A percentile compares a stretch with the other conserved stretches of the same genome.
phyloP scores from a whole-genome alignment of 768 basidiomycete genomes.

The Mycena venus region DNA sequence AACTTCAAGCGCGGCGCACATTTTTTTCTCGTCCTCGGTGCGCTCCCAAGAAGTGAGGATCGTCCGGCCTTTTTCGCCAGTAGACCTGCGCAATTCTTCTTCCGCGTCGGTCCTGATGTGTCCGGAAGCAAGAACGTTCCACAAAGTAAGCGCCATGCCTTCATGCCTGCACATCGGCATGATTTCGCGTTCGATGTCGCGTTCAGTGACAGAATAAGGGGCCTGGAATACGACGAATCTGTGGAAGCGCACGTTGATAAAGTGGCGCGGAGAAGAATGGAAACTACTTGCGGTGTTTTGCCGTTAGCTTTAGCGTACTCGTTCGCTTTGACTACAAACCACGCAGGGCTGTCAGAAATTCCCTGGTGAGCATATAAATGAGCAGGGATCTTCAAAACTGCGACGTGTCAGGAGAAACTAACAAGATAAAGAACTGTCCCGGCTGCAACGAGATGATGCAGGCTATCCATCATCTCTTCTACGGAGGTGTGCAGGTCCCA shows the following conservation, averaged over 20 bases:
- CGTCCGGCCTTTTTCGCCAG: slow-evolving; percentile 55
- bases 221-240: slow-evolving; percentile 61
- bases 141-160: slow-evolving; percentile 53
- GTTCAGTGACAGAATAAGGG: slow-evolving; percentile 45
- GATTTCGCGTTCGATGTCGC: slow-evolving; percentile 62
- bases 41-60: slow-evolving; percentile 47
- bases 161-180: slow-evolving; percentile 48
- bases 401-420: too few relatives aligned
- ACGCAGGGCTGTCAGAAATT: slow-evolving; percentile 51
- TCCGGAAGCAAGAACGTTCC: slow-evolving; percentile 46
- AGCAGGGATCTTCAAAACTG: too few relatives aligned
- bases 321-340: slow-evolving; percentile 55
- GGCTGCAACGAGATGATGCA: slow-evolving; percentile 55
- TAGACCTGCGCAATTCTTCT: slow-evolving; percentile 43
- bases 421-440: slow-evolving; percentile 59
- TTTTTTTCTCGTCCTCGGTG: slow-evolving; percentile 44
- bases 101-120: slow-evolving; percentile 43
- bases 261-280: neutral
- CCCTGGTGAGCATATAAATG: slow-evolving; percentile 35
- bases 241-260: neutral
- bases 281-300: slow-evolving; percentile 42
- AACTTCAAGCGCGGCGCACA: slow-evolving; percentile 51
- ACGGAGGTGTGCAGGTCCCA: slow-evolving; percentile 61
- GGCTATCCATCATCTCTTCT: slow-evolving; percentile 59
- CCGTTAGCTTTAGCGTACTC: slow-evolving; percentile 57